Conservation (phyloP, 345 rosid genomes). For the Microthlaspi erraticum region DNA sequence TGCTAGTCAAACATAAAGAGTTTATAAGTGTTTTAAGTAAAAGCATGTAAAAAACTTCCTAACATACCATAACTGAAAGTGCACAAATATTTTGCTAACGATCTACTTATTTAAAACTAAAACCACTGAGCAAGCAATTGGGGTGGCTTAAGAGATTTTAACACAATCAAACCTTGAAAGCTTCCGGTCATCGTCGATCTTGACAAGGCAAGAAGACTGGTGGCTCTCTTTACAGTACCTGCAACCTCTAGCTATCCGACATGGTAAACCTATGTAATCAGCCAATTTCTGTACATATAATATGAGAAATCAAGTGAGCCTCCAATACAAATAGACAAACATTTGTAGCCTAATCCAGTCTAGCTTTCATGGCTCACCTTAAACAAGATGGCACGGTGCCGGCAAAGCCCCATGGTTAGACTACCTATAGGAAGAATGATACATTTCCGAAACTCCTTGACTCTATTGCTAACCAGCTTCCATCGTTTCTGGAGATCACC, state of each 20-base stretch:
- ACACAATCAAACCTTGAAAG: conserved; percentile 59
- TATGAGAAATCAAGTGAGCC: conserved; percentile 26
- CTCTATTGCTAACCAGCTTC: conserved; percentile 71
- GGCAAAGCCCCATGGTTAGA: conserved; percentile 82
- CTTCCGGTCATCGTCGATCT: conserved; percentile 75
- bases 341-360: neutral
- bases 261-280: conserved; percentile 89
- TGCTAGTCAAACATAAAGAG: conserved; percentile 30
- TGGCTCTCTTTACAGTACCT: conserved; percentile 81
- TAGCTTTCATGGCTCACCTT: conserved; percentile 57
- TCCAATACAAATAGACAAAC: conserved; percentile 8
- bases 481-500: conserved; percentile 85
- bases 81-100: conserved; percentile 6
- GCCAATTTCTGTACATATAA: conserved; percentile 83
- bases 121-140: too few relatives aligned
- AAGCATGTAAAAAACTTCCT: conserved; percentile 1
- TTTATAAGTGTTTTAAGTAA: conserved; percentile 1
- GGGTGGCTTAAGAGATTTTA: conserved; percentile 8
- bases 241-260: conserved; percentile 98
- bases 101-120: conserved; percentile 22
- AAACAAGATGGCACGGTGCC: conserved; percentile 95
- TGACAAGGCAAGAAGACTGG: conserved; percentile 91
- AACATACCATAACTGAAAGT: conserved; percentile 17
- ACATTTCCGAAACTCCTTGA: conserved; percentile 71
- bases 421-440: conserved; percentile 88